Percentiles rank a stretch among this genome's conserved stretches.
phyloP scores from a whole-genome alignment of 495 filamentous ascomycete species.

The Staphylotrichum longicolle region DNA sequence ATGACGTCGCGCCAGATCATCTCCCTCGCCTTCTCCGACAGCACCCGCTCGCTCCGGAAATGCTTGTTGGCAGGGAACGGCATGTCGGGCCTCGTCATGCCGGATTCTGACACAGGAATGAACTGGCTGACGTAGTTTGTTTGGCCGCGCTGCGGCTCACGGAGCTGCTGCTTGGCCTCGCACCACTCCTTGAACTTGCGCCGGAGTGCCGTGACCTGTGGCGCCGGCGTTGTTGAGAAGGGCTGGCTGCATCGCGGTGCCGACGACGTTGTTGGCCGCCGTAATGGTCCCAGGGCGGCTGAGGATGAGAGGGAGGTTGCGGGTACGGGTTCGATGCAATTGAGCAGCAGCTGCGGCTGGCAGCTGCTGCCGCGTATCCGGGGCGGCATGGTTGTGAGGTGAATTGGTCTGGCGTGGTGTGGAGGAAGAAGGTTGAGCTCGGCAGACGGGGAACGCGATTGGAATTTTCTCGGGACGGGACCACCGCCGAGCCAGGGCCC shows the following conservation, averaged over 20 bases:
- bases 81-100: slow-evolving; percentile 10
- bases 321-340: slow-evolving; percentile 20
- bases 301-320: background rate
- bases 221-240: slow-evolving; percentile 31
- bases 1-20: slow-evolving; percentile 70
- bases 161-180: slow-evolving; percentile 13
- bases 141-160: slow-evolving; percentile 4
- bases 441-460: slow-evolving; percentile 3
- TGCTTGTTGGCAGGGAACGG: slow-evolving; percentile 76
- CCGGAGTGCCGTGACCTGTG: slow-evolving; percentile 21
- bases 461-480: slow-evolving; percentile 15
- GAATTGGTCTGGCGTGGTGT: slow-evolving; percentile 12
- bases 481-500: background rate
- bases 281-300: slow-evolving; percentile 5
- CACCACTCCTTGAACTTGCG: slow-evolving; percentile 24
- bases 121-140: slow-evolving; percentile 21
- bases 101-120: background rate
- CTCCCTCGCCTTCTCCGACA: slow-evolving; percentile 73
- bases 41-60: slow-evolving; percentile 70
- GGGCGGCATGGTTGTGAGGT: slow-evolving; percentile 30
- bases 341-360: slow-evolving; percentile 26
- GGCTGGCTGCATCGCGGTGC: slow-evolving; percentile 14
- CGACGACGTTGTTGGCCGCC: slow-evolving; percentile 13
- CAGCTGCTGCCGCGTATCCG: slow-evolving; percentile 31
- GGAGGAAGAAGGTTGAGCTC: slow-evolving; percentile 13